Evolutionary conservation across 2,329 filamentous ascomycete species (phyloP), one percentile per base, ranked within the genome.

Genomic region (Volutella citrinella): DNA sequence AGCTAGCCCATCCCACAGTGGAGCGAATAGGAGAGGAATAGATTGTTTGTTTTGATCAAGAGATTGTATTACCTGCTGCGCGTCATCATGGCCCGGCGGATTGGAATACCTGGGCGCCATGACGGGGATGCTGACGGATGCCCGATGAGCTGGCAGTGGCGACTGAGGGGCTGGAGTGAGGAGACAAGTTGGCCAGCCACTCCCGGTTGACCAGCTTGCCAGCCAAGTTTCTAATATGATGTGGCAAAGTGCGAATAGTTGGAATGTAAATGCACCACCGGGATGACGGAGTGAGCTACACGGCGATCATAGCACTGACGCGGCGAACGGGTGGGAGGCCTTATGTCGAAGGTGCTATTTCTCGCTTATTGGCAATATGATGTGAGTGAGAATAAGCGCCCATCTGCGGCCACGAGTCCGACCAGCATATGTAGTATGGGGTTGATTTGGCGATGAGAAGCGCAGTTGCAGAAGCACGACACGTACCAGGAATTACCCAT

Each of bases 31-130:
- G 44, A 36, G 47, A 48, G 32, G 33, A 33, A 28, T 21, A 26
- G 35, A 18, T 49, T 52, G 52, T 56, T 57, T 57, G 45, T 58
- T 57, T 48, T 57, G 54, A 52, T 50, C 42, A 42, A 39, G 36
- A 36, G 35, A 48, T 38, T n/a, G n/a, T n/a, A n/a, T n/a, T n/a
- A 43, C 49, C 47, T 50, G 45, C 37, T 54, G 50, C 48, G 50
- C 49, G 48, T 53, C 43, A 43, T 42, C 40, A 33, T 38, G 40
- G 38, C 35, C 48, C 35, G 19, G 38, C 29, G 32, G 22, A 50
- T 50, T 45, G 48, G 33, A 37, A 43, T 41, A 31, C 33, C 28
- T 36, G 32, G 33, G 35, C 22, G n/a, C n/a, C n/a, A n/a, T n/a
- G n/a, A n/a, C n/a, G n/a, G n/a, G n/a, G n/a, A 28, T 45, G 38